Conservation (phyloP, 495 filamentous ascomycete species). For the Elaphomyces granulatus region DNA sequence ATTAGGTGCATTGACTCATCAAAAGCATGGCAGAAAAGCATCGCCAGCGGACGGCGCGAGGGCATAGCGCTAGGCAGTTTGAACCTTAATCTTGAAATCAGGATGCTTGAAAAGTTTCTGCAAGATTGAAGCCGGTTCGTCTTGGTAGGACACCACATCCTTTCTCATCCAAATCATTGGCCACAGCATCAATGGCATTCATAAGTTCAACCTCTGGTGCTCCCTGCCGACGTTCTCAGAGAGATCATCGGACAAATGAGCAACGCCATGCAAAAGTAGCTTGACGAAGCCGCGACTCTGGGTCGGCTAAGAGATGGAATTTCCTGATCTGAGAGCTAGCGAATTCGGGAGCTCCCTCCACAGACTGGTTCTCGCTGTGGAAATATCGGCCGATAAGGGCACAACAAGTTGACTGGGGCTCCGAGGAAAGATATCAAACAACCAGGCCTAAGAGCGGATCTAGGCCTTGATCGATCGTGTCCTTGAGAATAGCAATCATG, state of each 20-base stretch:
- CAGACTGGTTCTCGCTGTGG: constrained; percentile 52
- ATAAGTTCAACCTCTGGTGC: constrained; percentile 70
- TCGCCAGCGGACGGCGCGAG: constrained; percentile 71
- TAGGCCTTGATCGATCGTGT: constrained; percentile 53
- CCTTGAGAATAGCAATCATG: constrained; percentile 84
- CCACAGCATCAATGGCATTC: constrained; percentile 79
- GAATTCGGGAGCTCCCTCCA: constrained; percentile 94
- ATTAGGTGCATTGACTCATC: constrained; percentile 73
- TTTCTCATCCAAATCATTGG: constrained; percentile 75
- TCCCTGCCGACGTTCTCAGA: constrained; percentile 73
- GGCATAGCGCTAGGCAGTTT: constrained; percentile 76
- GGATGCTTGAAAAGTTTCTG: constrained; percentile 65
- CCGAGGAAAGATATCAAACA: constrained; percentile 77
- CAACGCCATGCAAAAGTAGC: constrained; percentile 74
- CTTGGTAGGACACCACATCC: constrained; percentile 65
- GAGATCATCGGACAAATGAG: constrained; percentile 81
- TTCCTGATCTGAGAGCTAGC: constrained; percentile 75
- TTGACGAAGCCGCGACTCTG: constrained; percentile 66
- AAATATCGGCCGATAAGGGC: constrained; percentile 77
- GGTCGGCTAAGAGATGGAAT: constrained; percentile 70
- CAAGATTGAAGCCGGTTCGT: constrained; percentile 67
- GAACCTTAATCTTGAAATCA: constrained; percentile 78
- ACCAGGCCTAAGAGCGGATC: constrained; percentile 68
- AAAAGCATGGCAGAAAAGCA: constrained; percentile 81
- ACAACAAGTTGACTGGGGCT: constrained; percentile 91